Evolutionary conservation across 2,329 filamentous ascomycete genomes (phyloP), one percentile per base, ranked within the genome.

Genomic region (Rosellinia necatrix): DNA sequence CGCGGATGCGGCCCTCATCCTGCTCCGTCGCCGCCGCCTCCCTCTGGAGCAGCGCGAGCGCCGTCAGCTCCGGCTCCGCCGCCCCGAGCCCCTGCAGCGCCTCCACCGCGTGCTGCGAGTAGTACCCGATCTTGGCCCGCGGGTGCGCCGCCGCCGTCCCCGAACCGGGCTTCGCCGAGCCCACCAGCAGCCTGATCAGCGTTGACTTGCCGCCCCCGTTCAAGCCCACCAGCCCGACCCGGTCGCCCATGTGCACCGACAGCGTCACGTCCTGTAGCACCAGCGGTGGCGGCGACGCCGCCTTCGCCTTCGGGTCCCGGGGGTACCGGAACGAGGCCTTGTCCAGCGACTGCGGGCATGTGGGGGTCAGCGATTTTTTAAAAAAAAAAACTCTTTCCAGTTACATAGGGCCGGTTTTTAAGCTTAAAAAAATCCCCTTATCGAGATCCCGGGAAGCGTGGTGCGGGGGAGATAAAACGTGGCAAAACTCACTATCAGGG

Each of bases 131-230:
- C 60, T 82, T 85, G 8, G 90, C 75, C 17, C 90, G 80, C 0
- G 91, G 82, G 70, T 96, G 91, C 0, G 78, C 78, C 0, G 82
- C 81, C 2, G 90, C 74, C 0, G 77, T 83, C 0, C 90, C 89
- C 2, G 79, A 76, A 0, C 81, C 83, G 0, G 88, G 85, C 5
- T 75, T 76, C 1, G 80, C 71, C 12, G 79, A 78, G 0, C 81
- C 84, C n/a, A 86, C 85, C 2, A 93, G 80, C 3, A 93, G 74
- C 43, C 83, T 86, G 55, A 93, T 79, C 8, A 96, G 76, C 0
- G 91, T 94, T 1, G 89, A 91, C 71, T 96, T 96, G 2, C 91
- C 91, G 0, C 85, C 83, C 1, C 91, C 91, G 69, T 96, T 96
- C 38, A 94, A 77, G 0, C 91, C 91, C 21, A 91, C 78, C 35